phyloP scores from a whole-genome alignment of 176 grass and related monocot genomes.

The Alopecurus myosuroides region DNA sequence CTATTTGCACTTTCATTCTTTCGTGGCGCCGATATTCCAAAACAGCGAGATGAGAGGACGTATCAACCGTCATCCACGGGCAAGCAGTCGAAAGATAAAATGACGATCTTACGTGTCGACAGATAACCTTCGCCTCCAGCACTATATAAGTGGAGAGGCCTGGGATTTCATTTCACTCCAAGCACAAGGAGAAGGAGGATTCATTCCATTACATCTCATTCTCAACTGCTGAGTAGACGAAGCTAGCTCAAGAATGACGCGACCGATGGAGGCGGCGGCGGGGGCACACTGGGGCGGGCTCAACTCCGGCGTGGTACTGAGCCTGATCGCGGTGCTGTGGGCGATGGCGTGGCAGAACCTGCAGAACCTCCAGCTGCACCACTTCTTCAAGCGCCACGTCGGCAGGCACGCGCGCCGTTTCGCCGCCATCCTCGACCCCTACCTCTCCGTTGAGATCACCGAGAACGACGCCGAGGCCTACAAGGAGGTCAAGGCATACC shows the following conservation, averaged over 20 bases:
- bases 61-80: too few relatives aligned
- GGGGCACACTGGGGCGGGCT: slow-evolving; percentile 6
- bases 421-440: slow-evolving; percentile 43
- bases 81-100: too few relatives aligned
- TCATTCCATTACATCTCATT: too few relatives aligned
- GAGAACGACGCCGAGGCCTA: slow-evolving; percentile 45
- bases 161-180: too few relatives aligned
- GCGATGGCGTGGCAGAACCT: slow-evolving; percentile 43
- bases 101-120: too few relatives aligned
- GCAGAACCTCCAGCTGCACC: slow-evolving; percentile 33
- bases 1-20: too few relatives aligned
- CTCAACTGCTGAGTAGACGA: too few relatives aligned
- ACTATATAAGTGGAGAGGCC: too few relatives aligned
- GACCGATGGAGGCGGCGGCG: not conserved
- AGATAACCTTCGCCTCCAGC: too few relatives aligned
- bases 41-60: too few relatives aligned
- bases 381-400: slow-evolving; percentile 15
- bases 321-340: slow-evolving; percentile 34
- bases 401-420: slow-evolving; percentile 20
- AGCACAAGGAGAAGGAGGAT: too few relatives aligned
- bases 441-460: slow-evolving; percentile 36
- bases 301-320: slow-evolving; percentile 35
- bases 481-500: slow-evolving; percentile 54
- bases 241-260: not conserved
- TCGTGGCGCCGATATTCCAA: too few relatives aligned